Evolutionary conservation across 1,284 basidiomycete species (phyloP), one percentile per base, ranked within the genome.

Genomic region (Fomitopsis betulina): DNA sequence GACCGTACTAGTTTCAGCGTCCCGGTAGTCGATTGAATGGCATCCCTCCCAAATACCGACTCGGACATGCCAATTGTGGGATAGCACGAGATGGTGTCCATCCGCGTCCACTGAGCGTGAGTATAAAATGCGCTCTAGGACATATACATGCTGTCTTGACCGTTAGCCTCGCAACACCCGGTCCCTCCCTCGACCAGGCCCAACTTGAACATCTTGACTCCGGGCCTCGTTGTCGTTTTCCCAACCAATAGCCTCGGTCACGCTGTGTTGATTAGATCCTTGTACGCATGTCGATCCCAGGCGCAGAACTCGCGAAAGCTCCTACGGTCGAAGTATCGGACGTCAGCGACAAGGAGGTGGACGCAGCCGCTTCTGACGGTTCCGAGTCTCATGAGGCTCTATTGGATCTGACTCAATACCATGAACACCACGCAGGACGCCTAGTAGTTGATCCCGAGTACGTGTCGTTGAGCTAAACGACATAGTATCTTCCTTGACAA

Each of bases 361-460:
- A 53, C 13, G 37, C 37, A 17, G 42, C 52, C 7, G 63, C 35
- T 15, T 57, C 59, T 37, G 67, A 71, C 8, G 35, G 49, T 60
- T 75, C 35, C 13, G 23, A 27, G 17, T 47, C 45, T 21, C 25
- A 27, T 39, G 25, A 27, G 3, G 45, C 10, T 21, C 25, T 30
- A 5, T 12, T 47, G 25, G 77, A 85, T 65, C 68, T 84, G 33
- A 67, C 72, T 27, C 70, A 75, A 3, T 82, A 83, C 58, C 81
- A 86, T 53, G 83, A 85, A 62, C 72, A 75, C 42, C 74, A 77
- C 59, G 83, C 82, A 1, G 84, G 84, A n/a, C 77, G 85, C 32
- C 73, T 87, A 12, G 77, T 87, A 51, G 73, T 87, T 15, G 84
- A 87, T 68, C 84, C 85, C 2, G 71, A 76, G 85, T 86, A 56